Conservation (phyloP, 139 green algal genomes). For the Tetradesmus obliquus region DNA sequence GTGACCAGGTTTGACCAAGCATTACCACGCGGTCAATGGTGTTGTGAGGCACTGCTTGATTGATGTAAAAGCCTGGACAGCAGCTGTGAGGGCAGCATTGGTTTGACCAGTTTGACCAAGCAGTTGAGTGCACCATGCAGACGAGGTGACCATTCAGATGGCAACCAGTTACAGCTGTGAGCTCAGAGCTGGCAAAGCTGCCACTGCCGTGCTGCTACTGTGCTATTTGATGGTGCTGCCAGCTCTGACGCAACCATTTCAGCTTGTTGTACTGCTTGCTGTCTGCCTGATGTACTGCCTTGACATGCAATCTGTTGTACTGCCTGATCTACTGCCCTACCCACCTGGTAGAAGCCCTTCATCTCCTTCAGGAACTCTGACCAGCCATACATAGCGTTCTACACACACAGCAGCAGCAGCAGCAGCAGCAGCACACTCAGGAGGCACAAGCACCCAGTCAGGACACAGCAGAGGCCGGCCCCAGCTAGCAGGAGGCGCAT, state of each 20-base stretch:
- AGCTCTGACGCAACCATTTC: background rate
- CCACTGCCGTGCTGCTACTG: no score
- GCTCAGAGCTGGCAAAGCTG: no score
- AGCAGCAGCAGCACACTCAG: constrained; percentile 8
- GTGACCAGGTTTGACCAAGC: background rate
- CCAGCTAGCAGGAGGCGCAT: background rate
- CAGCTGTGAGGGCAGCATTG: no score
- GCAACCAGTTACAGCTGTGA: no score
- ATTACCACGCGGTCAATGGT: no score
- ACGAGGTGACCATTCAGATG: no score
- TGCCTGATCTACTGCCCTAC: background rate
- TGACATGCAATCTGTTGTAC: background rate
- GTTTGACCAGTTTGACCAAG: no score
- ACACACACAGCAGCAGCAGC: constrained; percentile 4
- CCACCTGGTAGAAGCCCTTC: constrained; percentile 84
- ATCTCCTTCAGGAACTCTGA: constrained; percentile 88
- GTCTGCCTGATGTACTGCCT: background rate
- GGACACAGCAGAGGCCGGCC: background rate
- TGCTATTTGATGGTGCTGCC: no score
- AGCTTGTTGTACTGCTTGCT: background rate
- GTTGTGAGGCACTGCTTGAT: no score
- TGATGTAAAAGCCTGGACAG: no score
- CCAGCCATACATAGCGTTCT: constrained; percentile 90
- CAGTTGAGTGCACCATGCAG: no score
- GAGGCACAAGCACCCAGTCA: background rate